phyloP scores from a whole-genome alignment of 805 yeast genomes.

The Lachancea sp. region DNA sequence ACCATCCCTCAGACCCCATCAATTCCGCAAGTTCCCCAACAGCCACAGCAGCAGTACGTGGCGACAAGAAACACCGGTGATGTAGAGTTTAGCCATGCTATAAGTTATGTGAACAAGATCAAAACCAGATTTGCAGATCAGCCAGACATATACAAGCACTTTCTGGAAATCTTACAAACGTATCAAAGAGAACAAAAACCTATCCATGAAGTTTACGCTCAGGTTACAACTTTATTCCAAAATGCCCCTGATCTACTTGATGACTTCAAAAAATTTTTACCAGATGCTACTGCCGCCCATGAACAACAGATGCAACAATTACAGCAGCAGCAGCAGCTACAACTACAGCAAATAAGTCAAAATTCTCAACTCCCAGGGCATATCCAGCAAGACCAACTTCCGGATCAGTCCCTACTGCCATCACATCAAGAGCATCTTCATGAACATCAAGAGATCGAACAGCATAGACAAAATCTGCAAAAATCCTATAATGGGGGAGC shows the following conservation, averaged over 20 bases:
- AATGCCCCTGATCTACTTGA: conserved; percentile 92
- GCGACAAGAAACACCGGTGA: conserved; percentile 42
- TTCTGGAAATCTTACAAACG: conserved; percentile 90
- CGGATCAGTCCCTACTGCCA: conserved; percentile 8
- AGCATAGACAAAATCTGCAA: conserved; percentile 10
- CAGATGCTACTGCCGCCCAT: conserved; percentile 45
- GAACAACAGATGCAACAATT: conserved; percentile 27
- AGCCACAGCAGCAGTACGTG: conserved; percentile 8
- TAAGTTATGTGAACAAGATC: conserved; percentile 90
- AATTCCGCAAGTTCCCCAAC: conserved; percentile 12
- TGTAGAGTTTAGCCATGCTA: conserved; percentile 95
- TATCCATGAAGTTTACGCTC: conserved; percentile 90
- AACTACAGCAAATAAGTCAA: background rate
- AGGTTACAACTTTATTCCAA: conserved; percentile 80
- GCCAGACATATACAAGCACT: conserved; percentile 93
- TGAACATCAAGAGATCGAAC: conserved; percentile 7
- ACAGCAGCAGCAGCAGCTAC: conserved; percentile 11
- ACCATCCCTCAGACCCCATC: background rate
- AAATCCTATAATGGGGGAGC: conserved; percentile 5
- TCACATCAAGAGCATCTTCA: background rate
- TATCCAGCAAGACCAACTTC: background rate
- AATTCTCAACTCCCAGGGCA: background rate
- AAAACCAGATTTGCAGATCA: conserved; percentile 88
- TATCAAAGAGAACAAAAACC: conserved; percentile 95
- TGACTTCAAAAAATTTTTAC: conserved; percentile 92